These are phyloP conservation scores for Alternaria triticina DNA, from an alignment of 2,329 filamentous ascomycete genomes.

Conservation along the genomic window DNA sequence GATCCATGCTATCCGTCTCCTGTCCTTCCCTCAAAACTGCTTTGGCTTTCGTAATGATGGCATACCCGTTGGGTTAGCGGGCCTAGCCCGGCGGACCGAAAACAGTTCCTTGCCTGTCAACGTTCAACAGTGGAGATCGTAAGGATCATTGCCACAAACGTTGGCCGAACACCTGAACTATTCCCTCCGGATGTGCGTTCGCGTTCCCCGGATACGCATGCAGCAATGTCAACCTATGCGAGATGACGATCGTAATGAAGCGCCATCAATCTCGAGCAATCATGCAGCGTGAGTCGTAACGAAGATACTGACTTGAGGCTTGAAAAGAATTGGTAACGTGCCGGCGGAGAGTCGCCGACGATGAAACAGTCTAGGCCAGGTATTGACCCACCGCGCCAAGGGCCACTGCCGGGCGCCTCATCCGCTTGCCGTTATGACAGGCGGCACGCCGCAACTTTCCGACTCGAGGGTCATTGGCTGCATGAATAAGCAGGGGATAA, in stretches of 20 bases:
- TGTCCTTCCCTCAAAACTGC: background rate
- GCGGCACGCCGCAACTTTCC: background rate
- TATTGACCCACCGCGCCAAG: background rate
- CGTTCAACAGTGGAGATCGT: background rate
- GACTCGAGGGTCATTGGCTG: background rate
- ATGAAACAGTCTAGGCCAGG: conserved; percentile 4
- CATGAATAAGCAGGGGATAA: background rate
- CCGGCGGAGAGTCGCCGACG: background rate
- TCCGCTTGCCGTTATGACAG: background rate
- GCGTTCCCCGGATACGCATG: background rate
- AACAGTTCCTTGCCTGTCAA: conserved; percentile 4
- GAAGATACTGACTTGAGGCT: background rate
- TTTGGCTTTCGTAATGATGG: conserved; percentile 4
- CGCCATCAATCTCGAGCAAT: background rate
- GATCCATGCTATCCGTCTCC: conserved; percentile 3
- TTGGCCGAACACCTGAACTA: background rate
- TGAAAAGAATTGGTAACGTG: background rate
- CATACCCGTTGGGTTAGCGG: background rate
- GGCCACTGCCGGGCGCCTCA: background rate
- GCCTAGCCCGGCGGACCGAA: background rate
- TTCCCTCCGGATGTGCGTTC: background rate
- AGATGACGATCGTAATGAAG: conserved; percentile 3
- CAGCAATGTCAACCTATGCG: background rate
- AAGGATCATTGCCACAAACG: conserved; percentile 1
- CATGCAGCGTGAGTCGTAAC: background rate